Percentiles rank a stretch among this genome's conserved stretches.
These are phyloP conservation scores for Vicia faba DNA, from an alignment of 306 rosid genomes.

Conservation along the genomic window DNA sequence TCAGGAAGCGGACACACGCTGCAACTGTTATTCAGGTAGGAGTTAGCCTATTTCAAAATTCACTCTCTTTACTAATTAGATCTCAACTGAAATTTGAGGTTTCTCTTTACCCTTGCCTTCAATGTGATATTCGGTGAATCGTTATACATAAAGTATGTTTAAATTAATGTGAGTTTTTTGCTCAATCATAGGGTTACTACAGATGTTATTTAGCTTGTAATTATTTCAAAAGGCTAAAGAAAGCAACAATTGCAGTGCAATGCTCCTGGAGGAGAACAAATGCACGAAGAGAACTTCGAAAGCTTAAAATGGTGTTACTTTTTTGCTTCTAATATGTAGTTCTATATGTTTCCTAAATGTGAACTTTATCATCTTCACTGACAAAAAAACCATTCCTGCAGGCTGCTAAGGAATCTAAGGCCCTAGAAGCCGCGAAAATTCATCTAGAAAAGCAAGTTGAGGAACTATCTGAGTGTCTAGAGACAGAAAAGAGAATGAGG, in stretches of 20 bases:
- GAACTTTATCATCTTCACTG: constrained; percentile 6
- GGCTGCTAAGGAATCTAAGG: constrained; percentile 95
- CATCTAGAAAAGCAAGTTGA: constrained; percentile 84
- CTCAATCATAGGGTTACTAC: constrained; percentile 57
- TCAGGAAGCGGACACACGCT: constrained; percentile 61
- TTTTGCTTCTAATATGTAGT: not conserved
- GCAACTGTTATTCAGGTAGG: constrained; percentile 74
- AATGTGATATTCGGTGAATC: constrained; percentile 12
- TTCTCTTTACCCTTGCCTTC: constrained; percentile 27
- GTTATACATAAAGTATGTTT: constrained; percentile 16
- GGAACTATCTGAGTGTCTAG: constrained; percentile 64
- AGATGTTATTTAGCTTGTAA: constrained; percentile 47
- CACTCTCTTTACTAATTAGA: constrained; percentile 5
- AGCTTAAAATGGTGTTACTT: constrained; percentile 66
- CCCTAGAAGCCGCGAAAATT: constrained; percentile 82
- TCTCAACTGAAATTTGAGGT: constrained; percentile 10
- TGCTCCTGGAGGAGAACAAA: constrained; percentile 67
- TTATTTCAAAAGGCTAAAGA: constrained; percentile 48
- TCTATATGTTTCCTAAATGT: constrained; percentile 8
- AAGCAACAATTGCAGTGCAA: constrained; percentile 61
- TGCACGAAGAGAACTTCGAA: constrained; percentile 70
- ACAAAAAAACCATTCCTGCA: constrained; percentile 34
- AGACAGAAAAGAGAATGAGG: constrained; percentile 77
- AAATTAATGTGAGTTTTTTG: constrained; percentile 29
- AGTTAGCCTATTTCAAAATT: constrained; percentile 7